Base-by-base conservation (phyloP, 129 eudicot species). In the Arctium minus region DNA sequence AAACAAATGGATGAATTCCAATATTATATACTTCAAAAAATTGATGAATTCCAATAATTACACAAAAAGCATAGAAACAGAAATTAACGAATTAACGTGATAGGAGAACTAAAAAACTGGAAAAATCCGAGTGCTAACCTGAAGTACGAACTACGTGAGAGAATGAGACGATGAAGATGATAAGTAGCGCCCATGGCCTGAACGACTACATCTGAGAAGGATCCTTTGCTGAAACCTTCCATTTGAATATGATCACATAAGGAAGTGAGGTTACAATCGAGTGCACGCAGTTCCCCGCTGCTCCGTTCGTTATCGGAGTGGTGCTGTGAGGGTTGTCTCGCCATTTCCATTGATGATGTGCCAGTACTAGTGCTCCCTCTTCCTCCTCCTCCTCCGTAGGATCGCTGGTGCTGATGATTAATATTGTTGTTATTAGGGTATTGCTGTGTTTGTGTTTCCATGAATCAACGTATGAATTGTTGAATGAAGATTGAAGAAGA, bases 91-190 rank as follows among this genome's bases (percentile, higher is more conserved):
- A 11, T 38, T 1, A n/a, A 78, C 39, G 67, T 68, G 6, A 67
- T 39, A 68, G 13, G 13, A 22, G 60, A 75, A 56, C 15, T 17
- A 48, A 6, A 31, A 31, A 71, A 29, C 3, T 62, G 18, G 5
- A 75, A 64, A 37, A 22, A 39, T 6, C 53, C 15, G 13, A 17
- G 67, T 12, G 27, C 31, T 30, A 4, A 92, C 98, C 98, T 90
- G 86, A 94, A 94, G 73, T 91, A 96, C 74, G 99, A 93, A 84
- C 97, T 93, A 7, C 99, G 95, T 71, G 99, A 96, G 77, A 96
- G 91, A 64, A 96, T 88, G 42, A 96, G 94, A 70, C 99, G 99
- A 62, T 96, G 99, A 67, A 96, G 99, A 75, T 73, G 94, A 74
- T 91, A 96, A 73, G 92, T 86, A 48, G 92, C 88, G 12, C 92